These are phyloP conservation scores for Begonia peltatifolia DNA, from an alignment of 306 rosid genomes.

Conservation along the genomic window DNA sequence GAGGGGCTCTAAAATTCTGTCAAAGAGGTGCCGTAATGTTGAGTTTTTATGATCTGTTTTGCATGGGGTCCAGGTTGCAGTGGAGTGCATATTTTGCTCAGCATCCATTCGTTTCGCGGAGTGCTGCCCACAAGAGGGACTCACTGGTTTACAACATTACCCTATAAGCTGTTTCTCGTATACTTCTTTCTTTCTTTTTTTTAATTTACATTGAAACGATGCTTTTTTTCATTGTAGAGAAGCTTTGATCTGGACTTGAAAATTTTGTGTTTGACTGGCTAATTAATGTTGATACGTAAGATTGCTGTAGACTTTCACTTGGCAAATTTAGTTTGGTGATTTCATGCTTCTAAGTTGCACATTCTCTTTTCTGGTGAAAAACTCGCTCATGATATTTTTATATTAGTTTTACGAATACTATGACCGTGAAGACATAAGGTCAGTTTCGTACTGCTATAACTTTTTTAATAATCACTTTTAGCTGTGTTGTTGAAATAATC, in stretches of 20 bases:
- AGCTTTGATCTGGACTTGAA: constrained; percentile 98
- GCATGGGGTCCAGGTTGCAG: constrained; percentile 70
- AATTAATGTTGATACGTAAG: constrained; percentile 93
- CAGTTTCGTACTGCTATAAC: too few relatives aligned
- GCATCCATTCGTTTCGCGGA: constrained; percentile 97
- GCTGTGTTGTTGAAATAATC: too few relatives aligned
- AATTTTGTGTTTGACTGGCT: constrained; percentile 98
- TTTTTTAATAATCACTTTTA: too few relatives aligned
- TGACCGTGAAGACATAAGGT: too few relatives aligned
- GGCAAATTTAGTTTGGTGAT: neutral
- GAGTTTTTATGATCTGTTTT: constrained; percentile 12
- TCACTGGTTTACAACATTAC: constrained; percentile 50
- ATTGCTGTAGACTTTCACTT: constrained; percentile 1
- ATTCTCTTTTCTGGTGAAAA: neutral
- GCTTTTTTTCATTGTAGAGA: constrained; percentile 42
- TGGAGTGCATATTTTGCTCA: constrained; percentile 98
- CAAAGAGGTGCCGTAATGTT: neutral
- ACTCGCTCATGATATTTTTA: too few relatives aligned
- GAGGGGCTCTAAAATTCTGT: too few relatives aligned
- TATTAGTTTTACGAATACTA: too few relatives aligned
- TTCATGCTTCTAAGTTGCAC: neutral
- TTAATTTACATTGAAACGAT: neutral
- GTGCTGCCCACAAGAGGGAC: constrained; percentile 99
- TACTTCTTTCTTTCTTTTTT: constrained; percentile 1
- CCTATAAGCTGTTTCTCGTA: constrained; percentile 1